Base-by-base conservation (phyloP, 768 basidiomycete genomes). In the Leccinum ochraceum region DNA sequence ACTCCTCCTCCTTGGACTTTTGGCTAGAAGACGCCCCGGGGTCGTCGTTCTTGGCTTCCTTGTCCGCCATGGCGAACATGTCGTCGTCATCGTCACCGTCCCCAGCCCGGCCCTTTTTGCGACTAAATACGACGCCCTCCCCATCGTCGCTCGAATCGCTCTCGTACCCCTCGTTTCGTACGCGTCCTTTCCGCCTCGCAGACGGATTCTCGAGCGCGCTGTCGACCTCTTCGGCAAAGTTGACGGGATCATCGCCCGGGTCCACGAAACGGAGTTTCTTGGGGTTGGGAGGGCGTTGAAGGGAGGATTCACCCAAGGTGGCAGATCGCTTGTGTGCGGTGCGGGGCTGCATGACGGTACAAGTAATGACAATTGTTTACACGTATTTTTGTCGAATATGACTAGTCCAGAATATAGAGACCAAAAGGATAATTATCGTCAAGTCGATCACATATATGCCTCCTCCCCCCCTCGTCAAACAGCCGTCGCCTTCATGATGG, bases 71-170 rank as follows among this genome's bases (percentile, higher is more conserved):
- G 26, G 89, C 86, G 72, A 94, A 94, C 86, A 94, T 91, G 67
- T 94, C 92, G 24, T 85, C 83, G 63, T 88, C 88, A 67, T 94
- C 92, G 17, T 85, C 83, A 9, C 8, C 28, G 28, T 30, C 81
- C 17, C 78, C 83, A 1, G 78, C 78, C 1, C 71, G 75, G 54
- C 72, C 77, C 34, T 84, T 85, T 74, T 86, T 83, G 60, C 95
- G 83, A 70, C 90, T 92, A n/a, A 75, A 76, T 9, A 95, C 95
- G 39, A 95, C 93, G n/a, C 93, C 90, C 73, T 97, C 94, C 3
- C 92, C 94, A 63, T 97, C 95, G 70, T 96, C 93, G 59, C 86
- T 94, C 3, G 94, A 95, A 75, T 97, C 95, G 1, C 92, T 94
- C 13, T 95, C 94, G 72, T 97, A 98, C 16, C 95, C 87, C 56